Base-by-base conservation (phyloP, 2,329 filamentous ascomycete genomes). In the Alternaria metachromatica region DNA sequence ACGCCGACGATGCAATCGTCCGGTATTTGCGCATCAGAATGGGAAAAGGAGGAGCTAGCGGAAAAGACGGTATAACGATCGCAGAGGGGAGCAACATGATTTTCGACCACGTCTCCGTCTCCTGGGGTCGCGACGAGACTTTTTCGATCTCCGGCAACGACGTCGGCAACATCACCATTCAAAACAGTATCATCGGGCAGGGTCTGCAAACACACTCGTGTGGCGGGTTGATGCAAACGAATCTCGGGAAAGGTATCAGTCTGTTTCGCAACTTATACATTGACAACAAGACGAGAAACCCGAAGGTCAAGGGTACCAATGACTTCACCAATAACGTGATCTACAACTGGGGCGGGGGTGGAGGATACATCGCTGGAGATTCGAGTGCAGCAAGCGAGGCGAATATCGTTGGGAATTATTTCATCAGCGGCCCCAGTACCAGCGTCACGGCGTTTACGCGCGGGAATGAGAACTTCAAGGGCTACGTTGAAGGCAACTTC, bases 401-500 rank as follows among this genome's bases (percentile, higher is more conserved):
- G 6, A 86, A 88, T 64, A 84, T 88, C 59, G 79, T 87, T 56
- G 84, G 84, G 63, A 88, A 88, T 74, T 87, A 88, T 73, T 88
- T 87, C 74, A 85, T 88, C 63, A 83, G 82, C 2, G 86, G 86
- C 0, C 86, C 85, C 0, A 82, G 78, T 49, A 87, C 85, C 4
- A 81, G 75, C 25, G 81, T 82, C 3, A 80, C 83, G 1, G 84
- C 84, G 0, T 88, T 87, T 65, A 87, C 84, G 2, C 81, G 85
- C n/a, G 85, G 86, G n/a, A 87, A 87, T 59, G 78, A 73, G 3
- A 84, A 84, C 54, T 87, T 87, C 76, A 83, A 84, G 44, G 85
- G 82, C 15, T 87, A 86, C 48, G 84, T 86, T 12, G 79, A 82
- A 50, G 79, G 82, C 33, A 88, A 87, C 72, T 87, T 82, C 65